These are phyloP conservation scores for Solanum chilense DNA, from an alignment of 257 asterid genomes.

Conservation along the genomic window DNA sequence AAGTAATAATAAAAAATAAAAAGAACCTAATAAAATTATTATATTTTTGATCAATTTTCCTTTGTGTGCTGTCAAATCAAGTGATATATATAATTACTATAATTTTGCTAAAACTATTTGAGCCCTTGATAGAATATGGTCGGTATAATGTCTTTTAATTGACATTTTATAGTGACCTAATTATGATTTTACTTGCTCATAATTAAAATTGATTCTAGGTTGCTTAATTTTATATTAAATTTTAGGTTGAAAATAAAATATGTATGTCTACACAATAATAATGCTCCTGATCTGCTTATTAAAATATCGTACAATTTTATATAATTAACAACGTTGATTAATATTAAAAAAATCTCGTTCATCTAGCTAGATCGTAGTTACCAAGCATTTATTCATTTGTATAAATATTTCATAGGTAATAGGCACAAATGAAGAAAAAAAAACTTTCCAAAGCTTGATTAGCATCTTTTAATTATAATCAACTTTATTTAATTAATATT, in stretches of 20 bases:
- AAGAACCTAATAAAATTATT: background rate
- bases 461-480: background rate
- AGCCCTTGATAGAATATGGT: background rate
- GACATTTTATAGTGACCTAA: background rate
- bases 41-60: background rate
- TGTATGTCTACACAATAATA: background rate
- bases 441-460: background rate
- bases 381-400: background rate
- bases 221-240: background rate
- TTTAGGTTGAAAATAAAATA: background rate
- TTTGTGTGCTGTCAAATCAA: slow-evolving; percentile 48
- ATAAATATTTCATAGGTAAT: background rate
- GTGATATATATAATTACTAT: slow-evolving; percentile 2
- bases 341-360: background rate
- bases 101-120: background rate
- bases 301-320: background rate
- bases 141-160: background rate
- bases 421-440: background rate
- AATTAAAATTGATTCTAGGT: background rate
- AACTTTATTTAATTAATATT: background rate
- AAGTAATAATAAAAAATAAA: background rate
- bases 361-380: background rate
- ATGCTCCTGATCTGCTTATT: background rate
- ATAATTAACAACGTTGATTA: background rate
- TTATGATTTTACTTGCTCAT: background rate